Evolutionary conservation across 106 monocot species (phyloP).

Genomic region (Phalaenopsis aphrodite): DNA sequence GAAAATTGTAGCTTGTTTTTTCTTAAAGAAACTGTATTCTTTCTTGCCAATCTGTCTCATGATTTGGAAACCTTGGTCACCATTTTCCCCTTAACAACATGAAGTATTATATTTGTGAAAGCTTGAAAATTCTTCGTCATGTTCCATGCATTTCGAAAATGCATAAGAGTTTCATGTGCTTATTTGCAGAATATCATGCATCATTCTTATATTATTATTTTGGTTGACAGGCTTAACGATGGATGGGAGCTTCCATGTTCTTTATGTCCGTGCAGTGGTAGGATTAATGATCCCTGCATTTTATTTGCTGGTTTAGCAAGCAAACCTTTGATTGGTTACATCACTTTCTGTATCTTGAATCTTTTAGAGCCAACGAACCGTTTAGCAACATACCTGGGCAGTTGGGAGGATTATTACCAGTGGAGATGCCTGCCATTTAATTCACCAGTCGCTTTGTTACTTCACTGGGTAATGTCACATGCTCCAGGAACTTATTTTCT

Average conservation of each 20-base stretch:
- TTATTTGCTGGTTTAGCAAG: neutral
- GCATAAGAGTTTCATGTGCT: neutral
- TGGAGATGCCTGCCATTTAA: conserved; percentile 78
- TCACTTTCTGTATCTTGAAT: neutral
- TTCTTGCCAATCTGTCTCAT: neutral
- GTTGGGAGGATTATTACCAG: conserved; percentile 78
- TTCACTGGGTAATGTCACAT: conserved; percentile 68
- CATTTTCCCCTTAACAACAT: neutral
- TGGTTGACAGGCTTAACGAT: conserved; percentile 30
- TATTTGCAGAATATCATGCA: neutral
- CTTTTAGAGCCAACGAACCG: conserved; percentile 35
- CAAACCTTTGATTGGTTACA: conserved; percentile 4
- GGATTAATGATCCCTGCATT: conserved; percentile 3
- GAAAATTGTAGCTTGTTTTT: neutral
- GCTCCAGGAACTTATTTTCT: neutral
- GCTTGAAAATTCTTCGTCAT: neutral
- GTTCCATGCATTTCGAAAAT: neutral
- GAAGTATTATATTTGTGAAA: neutral
- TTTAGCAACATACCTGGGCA: conserved; percentile 26
- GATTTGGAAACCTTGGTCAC: neutral
- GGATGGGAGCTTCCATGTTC: conserved; percentile 61
- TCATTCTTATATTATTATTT: neutral
- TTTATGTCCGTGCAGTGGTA: conserved; percentile 78
- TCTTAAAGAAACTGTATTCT: neutral
- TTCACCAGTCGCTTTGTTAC: conserved; percentile 73